These are phyloP conservation scores for Tetrahymena malaccensis DNA, from an alignment of 73 alveolate species.

Conservation along the genomic window DNA sequence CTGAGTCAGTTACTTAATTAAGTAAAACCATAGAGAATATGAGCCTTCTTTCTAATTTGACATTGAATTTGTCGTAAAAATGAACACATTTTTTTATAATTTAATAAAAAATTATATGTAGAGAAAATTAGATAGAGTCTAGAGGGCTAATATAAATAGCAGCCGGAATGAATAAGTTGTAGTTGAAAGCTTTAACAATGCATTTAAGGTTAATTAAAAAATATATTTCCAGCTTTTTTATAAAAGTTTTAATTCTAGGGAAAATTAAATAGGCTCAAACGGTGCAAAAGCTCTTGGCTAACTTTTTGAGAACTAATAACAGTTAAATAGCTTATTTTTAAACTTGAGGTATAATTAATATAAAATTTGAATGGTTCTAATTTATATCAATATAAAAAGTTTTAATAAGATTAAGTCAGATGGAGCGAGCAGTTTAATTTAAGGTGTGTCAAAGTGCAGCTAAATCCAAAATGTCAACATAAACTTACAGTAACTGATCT, in stretches of 20 bases:
- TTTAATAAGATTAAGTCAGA: neutral
- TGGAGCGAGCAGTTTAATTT: neutral
- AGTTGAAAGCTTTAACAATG: neutral
- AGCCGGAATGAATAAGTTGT: neutral
- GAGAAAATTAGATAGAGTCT: neutral
- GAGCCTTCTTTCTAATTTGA: neutral
- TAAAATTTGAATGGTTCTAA: no score
- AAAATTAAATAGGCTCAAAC: neutral
- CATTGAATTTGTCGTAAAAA: neutral
- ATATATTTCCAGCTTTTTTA: neutral
- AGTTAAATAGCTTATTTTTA: neutral
- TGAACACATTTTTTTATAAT: neutral
- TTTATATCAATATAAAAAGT: neutral
- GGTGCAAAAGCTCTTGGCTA: neutral
- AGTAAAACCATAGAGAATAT: neutral
- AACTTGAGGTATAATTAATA: neutral
- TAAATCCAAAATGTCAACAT: neutral
- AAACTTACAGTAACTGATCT: neutral
- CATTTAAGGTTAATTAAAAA: neutral
- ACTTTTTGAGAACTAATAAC: neutral
- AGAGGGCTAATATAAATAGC: neutral
- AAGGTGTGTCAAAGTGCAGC: neutral
- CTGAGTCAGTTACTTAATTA: neutral
- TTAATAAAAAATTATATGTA: neutral
- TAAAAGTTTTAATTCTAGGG: neutral